Percentiles rank a stretch among this genome's conserved stretches.
Conservation (phyloP, 2,329 filamentous ascomycete species). For the Fusarium pseudograminearum region DNA sequence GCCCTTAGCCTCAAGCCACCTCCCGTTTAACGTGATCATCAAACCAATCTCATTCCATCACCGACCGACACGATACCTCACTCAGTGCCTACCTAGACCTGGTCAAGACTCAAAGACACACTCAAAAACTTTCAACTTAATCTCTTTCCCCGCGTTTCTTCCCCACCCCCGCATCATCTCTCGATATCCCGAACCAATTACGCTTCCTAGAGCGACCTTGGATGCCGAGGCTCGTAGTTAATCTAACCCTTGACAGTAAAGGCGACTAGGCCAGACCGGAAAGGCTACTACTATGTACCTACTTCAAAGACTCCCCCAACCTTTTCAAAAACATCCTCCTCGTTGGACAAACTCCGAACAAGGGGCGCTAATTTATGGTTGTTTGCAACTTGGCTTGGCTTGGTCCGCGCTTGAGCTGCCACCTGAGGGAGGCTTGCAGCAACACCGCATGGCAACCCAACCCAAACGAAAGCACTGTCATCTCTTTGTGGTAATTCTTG, state of each 20-base stretch:
- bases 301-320: not conserved
- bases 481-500: slow-evolving; percentile 23
- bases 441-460: slow-evolving; percentile 17
- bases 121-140: slow-evolving; percentile 1
- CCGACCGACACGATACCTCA: not conserved
- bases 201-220: slow-evolving; percentile 18
- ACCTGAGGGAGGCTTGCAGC: slow-evolving; percentile 4
- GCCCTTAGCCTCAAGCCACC: slow-evolving; percentile 13
- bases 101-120: not conserved
- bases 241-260: not conserved
- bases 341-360: slow-evolving; percentile 11
- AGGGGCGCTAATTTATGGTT: slow-evolving; percentile 38
- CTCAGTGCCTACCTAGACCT: not conserved
- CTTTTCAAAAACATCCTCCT: not conserved
- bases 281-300: not conserved
- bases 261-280: not conserved
- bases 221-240: slow-evolving; percentile 37
- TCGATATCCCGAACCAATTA: slow-evolving; percentile 32
- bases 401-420: slow-evolving; percentile 20
- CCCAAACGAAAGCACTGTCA: slow-evolving; percentile 6
- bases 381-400: slow-evolving; percentile 26
- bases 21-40: not conserved
- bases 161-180: slow-evolving; percentile 33
- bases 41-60: slow-evolving; percentile 5
- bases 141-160: slow-evolving; percentile 28